Evolutionary conservation across 2,329 filamentous ascomycete species (phyloP).

Genomic region (Colletotrichum incanum): DNA sequence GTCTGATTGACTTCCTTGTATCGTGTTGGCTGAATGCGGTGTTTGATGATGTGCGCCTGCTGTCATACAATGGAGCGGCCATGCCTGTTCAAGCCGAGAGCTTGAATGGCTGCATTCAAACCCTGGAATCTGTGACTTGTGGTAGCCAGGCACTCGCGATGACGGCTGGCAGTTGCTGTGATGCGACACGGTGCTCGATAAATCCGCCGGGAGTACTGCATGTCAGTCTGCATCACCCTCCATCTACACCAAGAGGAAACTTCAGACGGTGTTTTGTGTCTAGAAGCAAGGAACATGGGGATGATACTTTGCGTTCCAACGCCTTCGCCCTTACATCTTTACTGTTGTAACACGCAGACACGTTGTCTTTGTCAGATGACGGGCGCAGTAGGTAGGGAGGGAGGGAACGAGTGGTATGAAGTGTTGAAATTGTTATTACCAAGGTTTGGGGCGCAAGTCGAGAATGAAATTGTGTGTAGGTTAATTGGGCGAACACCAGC

Average conservation of each 20-base stretch:
- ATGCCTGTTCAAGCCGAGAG: constrained; percentile 6
- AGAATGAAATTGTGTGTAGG: constrained; percentile 17
- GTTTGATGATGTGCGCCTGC: background rate
- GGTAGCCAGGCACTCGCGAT: constrained; percentile 5
- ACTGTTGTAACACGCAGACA: constrained; percentile 11
- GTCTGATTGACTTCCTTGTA: background rate
- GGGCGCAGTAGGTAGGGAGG: constrained; percentile 14
- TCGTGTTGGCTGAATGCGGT: constrained; percentile 10
- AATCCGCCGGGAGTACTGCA: constrained; percentile 2
- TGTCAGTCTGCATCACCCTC: constrained; percentile 11
- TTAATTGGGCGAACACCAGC: background rate
- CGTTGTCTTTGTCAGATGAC: constrained; percentile 22
- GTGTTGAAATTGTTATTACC: background rate
- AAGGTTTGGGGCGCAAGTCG: constrained; percentile 2
- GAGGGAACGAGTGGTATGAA: constrained; percentile 4
- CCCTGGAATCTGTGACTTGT: background rate
- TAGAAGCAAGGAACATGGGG: background rate
- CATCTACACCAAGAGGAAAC: constrained; percentile 1
- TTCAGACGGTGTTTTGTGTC: constrained; percentile 23
- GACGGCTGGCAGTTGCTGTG: background rate
- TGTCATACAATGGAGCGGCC: constrained; percentile 1
- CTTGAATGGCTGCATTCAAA: constrained; percentile 13
- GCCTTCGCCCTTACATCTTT: constrained; percentile 37
- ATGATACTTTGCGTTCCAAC: constrained; percentile 27
- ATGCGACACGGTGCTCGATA: background rate